These are phyloP conservation scores for Papilionanthe hybrid DNA, from an alignment of 116 monocot genomes.

Conservation along the genomic window DNA sequence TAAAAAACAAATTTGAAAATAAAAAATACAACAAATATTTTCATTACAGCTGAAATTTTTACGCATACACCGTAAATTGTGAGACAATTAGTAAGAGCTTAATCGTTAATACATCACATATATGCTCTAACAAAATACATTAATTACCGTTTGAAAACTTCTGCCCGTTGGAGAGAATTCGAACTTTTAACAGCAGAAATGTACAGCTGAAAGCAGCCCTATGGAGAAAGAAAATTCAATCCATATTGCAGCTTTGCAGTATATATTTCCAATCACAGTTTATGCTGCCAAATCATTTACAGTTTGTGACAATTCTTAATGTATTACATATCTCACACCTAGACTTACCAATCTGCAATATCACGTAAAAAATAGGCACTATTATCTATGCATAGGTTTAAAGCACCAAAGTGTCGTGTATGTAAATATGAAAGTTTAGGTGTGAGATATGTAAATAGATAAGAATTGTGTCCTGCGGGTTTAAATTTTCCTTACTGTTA, in stretches of 20 bases:
- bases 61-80: neutral
- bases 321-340: no score
- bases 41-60: neutral
- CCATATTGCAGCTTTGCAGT: neutral
- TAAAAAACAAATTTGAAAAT: neutral
- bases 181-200: neutral
- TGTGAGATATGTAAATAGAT: no score
- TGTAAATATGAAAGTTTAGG: no score
- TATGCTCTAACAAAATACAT: conserved; percentile 3
- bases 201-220: neutral
- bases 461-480: no score
- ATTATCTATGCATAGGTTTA: no score
- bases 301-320: no score
- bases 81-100: neutral
- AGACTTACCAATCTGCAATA: no score
- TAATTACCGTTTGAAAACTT: neutral
- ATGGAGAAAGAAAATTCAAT: neutral
- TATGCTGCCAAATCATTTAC: neutral
- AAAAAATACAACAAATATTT: neutral
- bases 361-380: no score
- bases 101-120: neutral
- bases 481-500: neutral
- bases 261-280: neutral
- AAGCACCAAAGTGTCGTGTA: no score
- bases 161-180: neutral